Evolutionary conservation across 139 green algal species (phyloP).

Genomic region (Marvania coccoides): DNA sequence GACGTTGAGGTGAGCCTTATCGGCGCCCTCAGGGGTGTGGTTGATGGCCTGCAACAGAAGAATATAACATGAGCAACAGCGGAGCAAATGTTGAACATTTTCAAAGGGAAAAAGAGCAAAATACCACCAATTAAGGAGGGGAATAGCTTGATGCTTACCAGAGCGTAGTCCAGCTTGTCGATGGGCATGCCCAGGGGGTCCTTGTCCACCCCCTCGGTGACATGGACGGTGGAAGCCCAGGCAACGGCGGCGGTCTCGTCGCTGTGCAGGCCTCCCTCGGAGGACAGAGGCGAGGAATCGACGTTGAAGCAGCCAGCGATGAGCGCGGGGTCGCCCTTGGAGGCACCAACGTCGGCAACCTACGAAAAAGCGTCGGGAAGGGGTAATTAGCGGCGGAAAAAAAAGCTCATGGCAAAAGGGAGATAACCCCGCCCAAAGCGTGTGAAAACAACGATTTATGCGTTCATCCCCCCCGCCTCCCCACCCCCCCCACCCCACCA

Average conservation of each 20-base stretch:
- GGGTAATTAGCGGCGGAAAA: too few species aligned
- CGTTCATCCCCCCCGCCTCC: too few species aligned
- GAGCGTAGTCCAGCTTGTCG: background rate
- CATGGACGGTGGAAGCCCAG: conserved; percentile 2
- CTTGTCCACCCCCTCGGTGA: background rate
- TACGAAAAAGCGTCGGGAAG: too few species aligned
- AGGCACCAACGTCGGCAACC: background rate
- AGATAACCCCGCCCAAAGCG: too few species aligned
- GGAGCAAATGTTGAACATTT: too few species aligned
- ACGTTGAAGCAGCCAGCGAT: conserved; percentile 8
- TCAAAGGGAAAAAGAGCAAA: too few species aligned
- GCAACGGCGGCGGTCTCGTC: background rate
- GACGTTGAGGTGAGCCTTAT: background rate
- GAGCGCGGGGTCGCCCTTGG: background rate
- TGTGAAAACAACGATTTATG: too few species aligned
- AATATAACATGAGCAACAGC: too few species aligned
- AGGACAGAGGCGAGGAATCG: background rate
- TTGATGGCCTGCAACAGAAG: conserved; percentile 2
- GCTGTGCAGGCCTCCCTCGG: background rate
- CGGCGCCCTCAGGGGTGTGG: background rate
- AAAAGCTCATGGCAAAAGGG: too few species aligned
- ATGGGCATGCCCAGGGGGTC: background rate
- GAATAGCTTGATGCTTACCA: too few species aligned
- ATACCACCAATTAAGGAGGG: too few species aligned
- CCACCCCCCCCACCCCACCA: too few species aligned